Base-by-base conservation (phyloP, 352 stramenopile genomes). In the Thalassiosira exigua region DNA sequence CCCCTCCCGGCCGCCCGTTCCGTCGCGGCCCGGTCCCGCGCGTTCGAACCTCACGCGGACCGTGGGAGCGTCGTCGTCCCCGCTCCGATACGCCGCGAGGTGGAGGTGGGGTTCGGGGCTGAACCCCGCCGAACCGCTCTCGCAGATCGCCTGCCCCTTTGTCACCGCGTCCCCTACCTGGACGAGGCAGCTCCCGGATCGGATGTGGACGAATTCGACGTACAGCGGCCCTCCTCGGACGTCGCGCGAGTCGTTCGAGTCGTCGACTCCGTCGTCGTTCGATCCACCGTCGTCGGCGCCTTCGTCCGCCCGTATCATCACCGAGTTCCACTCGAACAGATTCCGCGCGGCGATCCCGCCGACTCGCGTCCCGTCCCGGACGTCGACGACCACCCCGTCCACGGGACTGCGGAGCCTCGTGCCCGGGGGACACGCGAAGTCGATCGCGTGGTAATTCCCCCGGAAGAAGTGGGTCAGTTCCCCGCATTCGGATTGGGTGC, bases 131-230 rank as follows among this genome's bases (percentile, higher is more conserved):
- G 68, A 86, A 12, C 90, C 90, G 59, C 84, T 92, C 1, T 36
- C 41, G 42, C 86, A 90, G 59, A 94, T 71, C 0, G 86, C 61
- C 71, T 91, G 73, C 59, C 90, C 90, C 57, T 50, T 69, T 30
- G 21, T 27, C 4, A 94, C 90, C 41, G 19, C 14, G 53, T 93
- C 86, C 2, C 90, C 87, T 12, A 59, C 41, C 68, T 75, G 21
- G 17, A 94, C 87, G 4, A 70, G 11, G 4, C 33, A 69, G 27
- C 79, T 82, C 5, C 76, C 75, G 30, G 57, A 77, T 69, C 84
- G 73, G 62, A 93, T 92, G 57, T 94, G 90, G 9, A 94, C 87
- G 53, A 92, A 93, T 75, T 94, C 90, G 24, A 93, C 70, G 74
- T 81, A 90, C 0, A 92, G 54, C 60, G 82, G 70, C 54, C 69